Evolutionary conservation across 352 stramenopile genomes (phyloP).

Genomic region (Phytophthora sp.): DNA sequence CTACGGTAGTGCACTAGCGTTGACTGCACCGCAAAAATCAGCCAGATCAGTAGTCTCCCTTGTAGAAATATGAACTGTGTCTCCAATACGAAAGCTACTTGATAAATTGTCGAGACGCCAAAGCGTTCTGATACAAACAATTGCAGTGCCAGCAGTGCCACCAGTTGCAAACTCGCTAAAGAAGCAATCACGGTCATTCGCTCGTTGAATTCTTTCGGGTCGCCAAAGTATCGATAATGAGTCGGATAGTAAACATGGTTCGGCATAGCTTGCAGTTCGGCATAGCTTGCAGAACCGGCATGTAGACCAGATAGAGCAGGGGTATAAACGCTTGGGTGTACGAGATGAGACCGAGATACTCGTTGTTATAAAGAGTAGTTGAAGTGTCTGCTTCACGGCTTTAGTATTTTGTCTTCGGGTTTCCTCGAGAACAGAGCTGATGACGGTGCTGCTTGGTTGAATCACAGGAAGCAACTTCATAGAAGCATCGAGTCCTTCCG

Average conservation of each 20-base stretch:
- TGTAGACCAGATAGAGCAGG: slow-evolving; percentile 37
- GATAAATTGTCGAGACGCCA: slow-evolving; percentile 32
- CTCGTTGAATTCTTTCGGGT: slow-evolving; percentile 5
- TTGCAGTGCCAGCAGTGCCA: slow-evolving; percentile 16
- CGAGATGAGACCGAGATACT: slow-evolving; percentile 38
- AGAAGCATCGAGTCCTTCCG: slow-evolving; percentile 21
- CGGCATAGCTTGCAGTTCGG: too few relatives aligned
- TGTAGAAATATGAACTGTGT: slow-evolving; percentile 42
- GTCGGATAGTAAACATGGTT: slow-evolving; percentile 35
- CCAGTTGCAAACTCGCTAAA: slow-evolving; percentile 20
- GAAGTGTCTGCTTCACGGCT: slow-evolving; percentile 38
- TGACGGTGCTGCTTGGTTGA: slow-evolving; percentile 2
- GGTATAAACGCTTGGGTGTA: slow-evolving; percentile 41
- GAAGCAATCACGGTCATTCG: slow-evolving; percentile 25
- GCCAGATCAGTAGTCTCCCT: slow-evolving; percentile 40
- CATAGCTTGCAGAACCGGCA: slow-evolving; percentile 20
- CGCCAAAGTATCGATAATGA: slow-evolving; percentile 24
- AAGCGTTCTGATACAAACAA: slow-evolving; percentile 27
- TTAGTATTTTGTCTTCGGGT: slow-evolving; percentile 29
- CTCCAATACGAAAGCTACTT: slow-evolving; percentile 56
- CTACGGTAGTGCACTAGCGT: slow-evolving; percentile 26
- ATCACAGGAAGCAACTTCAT: slow-evolving; percentile 20
- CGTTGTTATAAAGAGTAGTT: slow-evolving; percentile 49
- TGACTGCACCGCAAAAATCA: slow-evolving; percentile 30
- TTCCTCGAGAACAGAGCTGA: slow-evolving; percentile 9